Base-by-base conservation (phyloP, 352 stramenopile genomes). In the Phytophthora quininea region DNA sequence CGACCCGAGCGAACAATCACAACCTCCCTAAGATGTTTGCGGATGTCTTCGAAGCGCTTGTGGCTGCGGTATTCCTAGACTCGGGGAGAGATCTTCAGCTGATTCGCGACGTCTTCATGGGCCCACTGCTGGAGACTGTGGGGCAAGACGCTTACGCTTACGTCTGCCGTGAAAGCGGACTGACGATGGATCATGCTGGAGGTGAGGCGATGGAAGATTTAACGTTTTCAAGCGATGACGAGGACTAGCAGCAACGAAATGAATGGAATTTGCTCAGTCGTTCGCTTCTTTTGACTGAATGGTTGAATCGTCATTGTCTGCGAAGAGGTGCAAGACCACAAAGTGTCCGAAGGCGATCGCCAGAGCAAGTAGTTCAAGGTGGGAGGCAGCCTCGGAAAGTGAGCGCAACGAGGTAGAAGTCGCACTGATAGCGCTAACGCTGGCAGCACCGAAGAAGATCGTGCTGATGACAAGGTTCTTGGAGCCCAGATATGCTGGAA, bases 31-130 rank as follows among this genome's bases (percentile, higher is more conserved):
- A 97, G 64, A 86, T 95, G 68, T 94, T 93, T 72, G 89, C 80
- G 6, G 89, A 97, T 62, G 82, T 94, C 11, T 95, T 96, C 69
- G 89, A 97, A 82, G 86, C 89, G 1, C 79, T 97, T 31, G 86
- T 96, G 29, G 89, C 89, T 1, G 89, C 88, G 0, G 88, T 97
- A 35, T 97, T 96, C 70, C 61, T 97, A 32, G 89, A 97, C 47
- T 93, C 86, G 1, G 81, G 75, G 5, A 76, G 76, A 12, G 80
- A 93, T 61, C 69, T 97, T 12, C 77, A 89, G 40, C 70, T 76
- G 19, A 80, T 95, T 31, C 84, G 86, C 15, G 84, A 95, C 50
- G 84, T 97, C 8, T 97, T 97, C 71, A 82, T 95, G 51, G 86
- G 84, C 0, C 87, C 88, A 3, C 57, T 97, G 48, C 72, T 94